Evolutionary conservation across 179 eudicot genomes (phyloP).

Genomic region (Beta lomatogona): DNA sequence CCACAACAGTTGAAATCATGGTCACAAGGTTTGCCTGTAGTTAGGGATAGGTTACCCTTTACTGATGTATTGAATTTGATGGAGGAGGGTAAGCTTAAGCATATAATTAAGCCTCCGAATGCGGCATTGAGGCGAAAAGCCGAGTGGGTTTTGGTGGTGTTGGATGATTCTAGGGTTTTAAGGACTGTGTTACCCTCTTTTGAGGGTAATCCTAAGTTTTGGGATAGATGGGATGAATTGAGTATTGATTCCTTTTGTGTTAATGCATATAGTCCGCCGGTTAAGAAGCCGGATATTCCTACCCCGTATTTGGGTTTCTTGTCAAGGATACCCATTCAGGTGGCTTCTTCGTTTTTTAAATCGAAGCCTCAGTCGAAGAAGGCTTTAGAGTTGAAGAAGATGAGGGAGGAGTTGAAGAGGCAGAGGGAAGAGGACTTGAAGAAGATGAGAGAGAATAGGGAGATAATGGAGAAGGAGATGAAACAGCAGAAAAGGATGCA

Average conservation of each 20-base stretch:
- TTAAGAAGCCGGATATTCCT: constrained; percentile 79
- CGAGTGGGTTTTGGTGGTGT: constrained; percentile 70
- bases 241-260: constrained; percentile 59
- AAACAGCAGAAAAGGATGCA: constrained; percentile 60
- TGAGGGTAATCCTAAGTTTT: constrained; percentile 68
- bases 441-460: constrained; percentile 55
- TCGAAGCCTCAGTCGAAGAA: constrained; percentile 64
- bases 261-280: constrained; percentile 80
- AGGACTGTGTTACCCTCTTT: constrained; percentile 76
- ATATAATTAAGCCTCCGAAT: constrained; percentile 61
- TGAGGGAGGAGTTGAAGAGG: constrained; percentile 70
- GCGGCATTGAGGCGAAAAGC: constrained; percentile 50
- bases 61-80: constrained; percentile 65
- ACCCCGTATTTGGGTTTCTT: constrained; percentile 65
- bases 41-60: constrained; percentile 58
- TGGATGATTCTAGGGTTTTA: constrained; percentile 82
- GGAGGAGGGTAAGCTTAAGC: constrained; percentile 69
- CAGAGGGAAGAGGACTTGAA: constrained; percentile 47
- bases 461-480: constrained; percentile 58
- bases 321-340: constrained; percentile 49
- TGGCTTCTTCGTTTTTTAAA: constrained; percentile 39
- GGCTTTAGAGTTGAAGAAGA: constrained; percentile 68
- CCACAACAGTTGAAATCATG: constrained; percentile 64
- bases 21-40: constrained; percentile 75
- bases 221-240: constrained; percentile 79